phyloP scores from a whole-genome alignment of 1,139 yeast genomes.

The Hansenula sp. region DNA sequence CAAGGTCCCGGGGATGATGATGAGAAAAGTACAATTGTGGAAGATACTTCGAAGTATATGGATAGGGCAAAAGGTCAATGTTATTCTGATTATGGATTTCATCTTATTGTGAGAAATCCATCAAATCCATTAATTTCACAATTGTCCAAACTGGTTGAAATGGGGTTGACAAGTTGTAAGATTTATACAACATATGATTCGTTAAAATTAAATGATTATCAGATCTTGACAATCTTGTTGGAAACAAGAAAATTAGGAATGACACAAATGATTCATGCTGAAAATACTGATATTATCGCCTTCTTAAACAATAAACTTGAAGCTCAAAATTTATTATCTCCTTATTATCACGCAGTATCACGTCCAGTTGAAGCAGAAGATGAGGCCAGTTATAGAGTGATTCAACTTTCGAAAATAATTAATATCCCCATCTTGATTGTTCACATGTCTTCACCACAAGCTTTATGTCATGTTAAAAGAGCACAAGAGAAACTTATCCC shows the following conservation, averaged over 20 bases:
- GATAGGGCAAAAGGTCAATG: conserved; percentile 28
- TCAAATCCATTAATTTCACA: conserved; percentile 26
- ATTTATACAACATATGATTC: conserved; percentile 43
- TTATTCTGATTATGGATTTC: conserved; percentile 43
- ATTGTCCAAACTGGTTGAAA: conserved; percentile 24
- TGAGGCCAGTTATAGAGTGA: conserved; percentile 45
- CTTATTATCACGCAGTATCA: conserved; percentile 40
- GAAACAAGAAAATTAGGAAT: conserved; percentile 36
- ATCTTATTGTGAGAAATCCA: conserved; percentile 35
- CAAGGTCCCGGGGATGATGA: conserved; percentile 30
- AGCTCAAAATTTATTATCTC: conserved; percentile 32
- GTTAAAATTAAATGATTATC: conserved; percentile 35
- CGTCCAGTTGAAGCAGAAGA: conserved; percentile 43
- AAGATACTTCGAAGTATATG: conserved; percentile 24
- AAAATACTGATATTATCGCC: conserved; percentile 40
- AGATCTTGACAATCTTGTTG: conserved; percentile 33
- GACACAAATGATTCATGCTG: conserved; percentile 48
- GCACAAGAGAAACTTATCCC: conserved; percentile 39
- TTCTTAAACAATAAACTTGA: conserved; percentile 37
- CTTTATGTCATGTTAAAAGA: conserved; percentile 34
- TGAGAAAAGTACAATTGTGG: conserved; percentile 25
- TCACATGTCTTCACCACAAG: conserved; percentile 42
- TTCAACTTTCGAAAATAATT: conserved; percentile 35
- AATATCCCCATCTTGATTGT: conserved; percentile 42
- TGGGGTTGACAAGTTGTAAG: conserved; percentile 40